Base-by-base conservation (phyloP, 345 rosid genomes). In the Capsella bursapastoris region DNA sequence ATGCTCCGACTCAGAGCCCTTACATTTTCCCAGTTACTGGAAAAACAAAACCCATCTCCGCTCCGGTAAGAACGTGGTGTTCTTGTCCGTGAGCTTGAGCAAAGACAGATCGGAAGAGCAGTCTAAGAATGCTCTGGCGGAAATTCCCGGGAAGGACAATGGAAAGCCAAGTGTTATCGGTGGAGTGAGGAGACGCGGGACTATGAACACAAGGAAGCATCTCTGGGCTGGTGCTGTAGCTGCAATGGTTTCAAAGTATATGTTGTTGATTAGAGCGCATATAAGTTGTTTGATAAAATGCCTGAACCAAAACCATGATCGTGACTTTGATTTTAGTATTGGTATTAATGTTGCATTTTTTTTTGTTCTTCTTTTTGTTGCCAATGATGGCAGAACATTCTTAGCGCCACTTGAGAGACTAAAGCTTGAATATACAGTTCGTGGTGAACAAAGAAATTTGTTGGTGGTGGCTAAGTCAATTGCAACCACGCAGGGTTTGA, bases 391-490 rank as follows among this genome's bases (percentile, higher is more conserved):
- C 72, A 94, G 98, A 76, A 94, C 98, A 56, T 82, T 82, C 28
- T 82, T 94, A 69, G 98, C 97, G 8, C 98, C 98, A 53, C 77
- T 91, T 66, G 98, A 94, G 86, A 89, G 98, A 77, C 35, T 94
- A 71, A 91, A 94, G 91, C 85, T 91, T 61, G 95, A 94, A 71
- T 94, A 94, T 29, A 81, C 89, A 15, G 86, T 94, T 49, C 85
- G 95, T 49, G 95, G 95, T 4, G 97, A 88, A 50, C 88, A 82
- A 80, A 89, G 78, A 85, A 80, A 79, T 58, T 83, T 94, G 56
- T 47, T 85, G 11, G 87, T 87, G 66, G 90, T 94, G 8, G 80
- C 88, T 71, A 82, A 80, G 81, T 80, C 66, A 13, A 89, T 94
- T 61, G 87, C 88, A 10, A 80, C 69, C 8, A 64, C 87, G 4